Percentiles rank a stretch among this genome's conserved stretches.
Evolutionary conservation across 371 early-diverging fungal species (phyloP).

Genomic region (Nematocida ironsii): DNA sequence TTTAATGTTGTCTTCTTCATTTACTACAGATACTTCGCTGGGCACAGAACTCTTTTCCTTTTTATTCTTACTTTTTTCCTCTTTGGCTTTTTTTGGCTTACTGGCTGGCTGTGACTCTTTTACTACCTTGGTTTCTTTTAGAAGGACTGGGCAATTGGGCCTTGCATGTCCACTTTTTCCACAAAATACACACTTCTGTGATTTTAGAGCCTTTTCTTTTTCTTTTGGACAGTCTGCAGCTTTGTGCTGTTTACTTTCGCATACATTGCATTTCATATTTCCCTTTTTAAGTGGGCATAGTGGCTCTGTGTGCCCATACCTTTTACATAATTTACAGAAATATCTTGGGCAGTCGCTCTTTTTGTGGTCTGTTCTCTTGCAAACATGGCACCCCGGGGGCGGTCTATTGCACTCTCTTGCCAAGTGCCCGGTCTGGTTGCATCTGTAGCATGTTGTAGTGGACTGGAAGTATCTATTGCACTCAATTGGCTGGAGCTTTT

Average conservation of each 20-base stretch:
- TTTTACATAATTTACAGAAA: constrained; percentile 41
- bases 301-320: constrained; percentile 21
- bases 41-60: background rate
- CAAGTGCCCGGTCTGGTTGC: constrained; percentile 44
- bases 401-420: constrained; percentile 26
- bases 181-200: constrained; percentile 7
- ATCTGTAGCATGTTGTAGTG: constrained; percentile 36
- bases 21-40: background rate
- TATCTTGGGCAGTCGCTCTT: constrained; percentile 21
- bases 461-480: constrained; percentile 35
- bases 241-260: constrained; percentile 10
- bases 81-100: background rate
- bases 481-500: constrained; percentile 45
- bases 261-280: constrained; percentile 2
- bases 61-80: background rate
- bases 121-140: background rate
- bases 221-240: background rate
- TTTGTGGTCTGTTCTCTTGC: constrained; percentile 26
- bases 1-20: constrained; percentile 15
- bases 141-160: background rate
- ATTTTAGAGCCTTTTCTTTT: background rate
- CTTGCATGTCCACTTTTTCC: constrained; percentile 13
- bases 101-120: background rate
- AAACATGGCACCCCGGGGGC: constrained; percentile 2
- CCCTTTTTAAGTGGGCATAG: background rate